Percentiles rank a stretch among this genome's conserved stretches.
These are phyloP conservation scores for Prinsepia uniflora DNA, from an alignment of 306 rosid species.

Conservation along the genomic window DNA sequence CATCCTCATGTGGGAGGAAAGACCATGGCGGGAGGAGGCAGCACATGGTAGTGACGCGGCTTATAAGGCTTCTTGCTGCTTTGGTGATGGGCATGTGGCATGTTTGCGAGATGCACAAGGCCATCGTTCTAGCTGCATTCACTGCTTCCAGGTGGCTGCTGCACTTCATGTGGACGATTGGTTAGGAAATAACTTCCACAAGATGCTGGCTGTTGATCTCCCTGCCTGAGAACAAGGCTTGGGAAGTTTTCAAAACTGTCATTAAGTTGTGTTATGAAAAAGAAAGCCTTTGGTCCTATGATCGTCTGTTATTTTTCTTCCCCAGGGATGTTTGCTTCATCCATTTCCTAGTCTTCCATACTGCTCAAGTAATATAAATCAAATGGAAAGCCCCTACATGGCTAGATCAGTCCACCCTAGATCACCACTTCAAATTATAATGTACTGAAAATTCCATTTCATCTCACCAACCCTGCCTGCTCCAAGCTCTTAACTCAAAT, in stretches of 20 bases:
- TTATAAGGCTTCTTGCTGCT: neutral
- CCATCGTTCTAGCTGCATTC: neutral
- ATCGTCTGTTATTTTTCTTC: too few relatives aligned
- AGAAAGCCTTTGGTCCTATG: neutral
- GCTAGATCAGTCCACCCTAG: neutral
- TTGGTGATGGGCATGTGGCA: neutral
- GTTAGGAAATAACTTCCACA: neutral
- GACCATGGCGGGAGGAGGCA: neutral
- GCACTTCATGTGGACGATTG: neutral
- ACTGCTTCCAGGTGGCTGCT: neutral
- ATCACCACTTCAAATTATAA: neutral
- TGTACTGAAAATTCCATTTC: neutral
- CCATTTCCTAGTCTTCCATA: too few relatives aligned
- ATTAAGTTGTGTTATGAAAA: neutral
- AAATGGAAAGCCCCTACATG: neutral
- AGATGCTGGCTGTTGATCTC: neutral
- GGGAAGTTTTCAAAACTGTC: neutral
- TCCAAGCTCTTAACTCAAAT: neutral
- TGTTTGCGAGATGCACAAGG: neutral
- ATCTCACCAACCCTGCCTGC: too few relatives aligned
- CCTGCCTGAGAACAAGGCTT: neutral
- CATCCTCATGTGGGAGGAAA: neutral
- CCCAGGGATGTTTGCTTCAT: too few relatives aligned
- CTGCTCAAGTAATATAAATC: too few relatives aligned
- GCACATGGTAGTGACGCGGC: neutral